phyloP scores from a whole-genome alignment of 345 rosid species.

The Bretschneidera sinensis region DNA sequence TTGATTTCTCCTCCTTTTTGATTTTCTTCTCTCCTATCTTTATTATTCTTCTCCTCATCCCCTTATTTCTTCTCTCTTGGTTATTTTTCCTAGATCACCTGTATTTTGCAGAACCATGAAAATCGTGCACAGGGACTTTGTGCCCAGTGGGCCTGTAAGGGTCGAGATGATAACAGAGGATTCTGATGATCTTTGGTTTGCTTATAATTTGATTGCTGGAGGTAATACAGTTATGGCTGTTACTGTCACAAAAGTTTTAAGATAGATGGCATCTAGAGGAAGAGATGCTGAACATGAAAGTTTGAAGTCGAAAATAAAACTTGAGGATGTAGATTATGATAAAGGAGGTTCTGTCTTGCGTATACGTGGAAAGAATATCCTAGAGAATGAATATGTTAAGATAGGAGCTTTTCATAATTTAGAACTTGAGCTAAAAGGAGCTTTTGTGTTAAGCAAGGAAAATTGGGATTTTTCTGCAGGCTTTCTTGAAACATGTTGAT shows the following conservation, averaged over 20 bases:
- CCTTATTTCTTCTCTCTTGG: too few species aligned
- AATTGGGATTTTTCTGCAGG: too few species aligned
- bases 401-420: constrained; percentile 71
- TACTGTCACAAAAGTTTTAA: constrained; percentile 67
- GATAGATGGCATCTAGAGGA: constrained; percentile 54
- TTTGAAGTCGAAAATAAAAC: constrained; percentile 57
- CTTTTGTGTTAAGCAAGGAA: constrained; percentile 73
- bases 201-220: constrained; percentile 63
- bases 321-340: constrained; percentile 61
- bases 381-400: too few species aligned
- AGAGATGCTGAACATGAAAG: constrained; percentile 60
- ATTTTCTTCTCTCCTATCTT: too few species aligned
- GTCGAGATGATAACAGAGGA: constrained; percentile 63
- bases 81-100: too few species aligned
- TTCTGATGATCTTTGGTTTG: constrained; percentile 68
- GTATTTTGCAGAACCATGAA: constrained; percentile 28
- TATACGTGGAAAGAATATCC: constrained; percentile 59
- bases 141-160: constrained; percentile 48
- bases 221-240: too few species aligned
- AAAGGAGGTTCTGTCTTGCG: constrained; percentile 61
- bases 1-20: too few species aligned
- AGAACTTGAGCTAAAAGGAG: constrained; percentile 58
- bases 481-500: constrained; percentile 61
- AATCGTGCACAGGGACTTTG: constrained; percentile 36
- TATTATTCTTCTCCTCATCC: too few species aligned